phyloP scores from a whole-genome alignment of 2,329 filamentous ascomycete species.

The Aureobasidium musti region DNA sequence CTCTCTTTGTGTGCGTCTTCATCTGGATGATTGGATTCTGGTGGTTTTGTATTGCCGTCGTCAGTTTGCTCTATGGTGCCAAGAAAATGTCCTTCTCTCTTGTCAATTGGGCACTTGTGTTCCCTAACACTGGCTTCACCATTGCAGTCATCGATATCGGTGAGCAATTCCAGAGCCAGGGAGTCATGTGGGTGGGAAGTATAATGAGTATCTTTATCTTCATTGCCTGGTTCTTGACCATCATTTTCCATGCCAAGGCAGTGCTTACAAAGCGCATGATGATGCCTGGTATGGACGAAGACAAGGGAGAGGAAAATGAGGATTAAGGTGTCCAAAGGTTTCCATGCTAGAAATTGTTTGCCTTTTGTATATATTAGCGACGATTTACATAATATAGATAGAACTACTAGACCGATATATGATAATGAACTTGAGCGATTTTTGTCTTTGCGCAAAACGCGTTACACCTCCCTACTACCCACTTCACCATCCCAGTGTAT shows the following conservation, averaged over 20 bases:
- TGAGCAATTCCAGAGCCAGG: slow-evolving; percentile 52
- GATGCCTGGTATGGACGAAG: slow-evolving; percentile 62
- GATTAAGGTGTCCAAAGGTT: neutral
- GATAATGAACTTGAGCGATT: too few species aligned
- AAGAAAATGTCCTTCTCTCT: slow-evolving; percentile 44
- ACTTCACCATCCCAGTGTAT: too few species aligned
- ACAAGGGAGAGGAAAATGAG: slow-evolving; percentile 45
- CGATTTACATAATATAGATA: neutral
- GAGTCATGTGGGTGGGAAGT: slow-evolving; percentile 56
- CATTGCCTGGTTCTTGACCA: slow-evolving; percentile 55
- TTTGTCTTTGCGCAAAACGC: too few species aligned
- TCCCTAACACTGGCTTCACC: slow-evolving; percentile 66
- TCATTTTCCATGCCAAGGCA: slow-evolving; percentile 54
- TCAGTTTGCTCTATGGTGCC: slow-evolving; percentile 32
- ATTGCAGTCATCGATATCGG: slow-evolving; percentile 61
- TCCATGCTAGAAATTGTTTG: neutral
- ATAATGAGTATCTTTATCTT: slow-evolving; percentile 60
- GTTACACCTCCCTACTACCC: too few species aligned
- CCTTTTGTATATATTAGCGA: neutral
- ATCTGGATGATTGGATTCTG: slow-evolving; percentile 54
- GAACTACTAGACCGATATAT: neutral
- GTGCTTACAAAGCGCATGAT: slow-evolving; percentile 56
- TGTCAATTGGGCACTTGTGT: slow-evolving; percentile 61
- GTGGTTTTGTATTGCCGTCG: slow-evolving; percentile 37
- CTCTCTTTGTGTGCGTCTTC: slow-evolving; percentile 45